Evolutionary conservation across 129 eudicot species (phyloP).

Genomic region (Helianthus tuberosus): DNA sequence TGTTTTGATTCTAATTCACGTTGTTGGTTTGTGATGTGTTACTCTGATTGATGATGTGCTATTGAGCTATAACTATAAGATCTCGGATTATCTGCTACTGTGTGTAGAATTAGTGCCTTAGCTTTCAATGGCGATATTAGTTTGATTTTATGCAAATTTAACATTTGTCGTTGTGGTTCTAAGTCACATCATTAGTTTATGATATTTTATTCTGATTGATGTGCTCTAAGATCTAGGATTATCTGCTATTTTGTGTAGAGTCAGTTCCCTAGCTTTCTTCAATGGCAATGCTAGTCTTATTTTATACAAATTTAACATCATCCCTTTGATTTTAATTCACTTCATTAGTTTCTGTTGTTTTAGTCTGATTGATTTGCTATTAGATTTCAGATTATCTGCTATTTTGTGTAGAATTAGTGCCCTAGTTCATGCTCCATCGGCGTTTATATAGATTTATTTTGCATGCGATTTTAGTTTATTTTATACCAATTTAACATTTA

Average conservation of each 20-base stretch:
- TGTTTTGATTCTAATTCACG: background rate
- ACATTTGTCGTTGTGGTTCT: too few species aligned
- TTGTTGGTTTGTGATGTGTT: background rate
- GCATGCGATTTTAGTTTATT: background rate
- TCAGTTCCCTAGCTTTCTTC: conserved; percentile 25
- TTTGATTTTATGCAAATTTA: too few species aligned
- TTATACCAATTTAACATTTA: too few species aligned
- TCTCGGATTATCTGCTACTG: conserved; percentile 23
- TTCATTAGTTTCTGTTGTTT: background rate
- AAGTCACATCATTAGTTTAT: background rate
- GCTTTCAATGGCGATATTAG: background rate
- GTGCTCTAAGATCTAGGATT: conserved; percentile 21
- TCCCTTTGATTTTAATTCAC: background rate
- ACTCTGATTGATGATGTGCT: background rate
- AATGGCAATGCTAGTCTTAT: too few species aligned
- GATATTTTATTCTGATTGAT: background rate
- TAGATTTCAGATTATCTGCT: conserved; percentile 23
- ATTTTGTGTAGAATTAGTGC: conserved; percentile 5
- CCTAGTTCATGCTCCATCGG: background rate
- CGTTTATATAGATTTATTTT: background rate
- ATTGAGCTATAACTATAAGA: background rate
- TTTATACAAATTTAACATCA: too few species aligned
- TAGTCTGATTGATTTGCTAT: background rate
- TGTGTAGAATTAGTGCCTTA: conserved; percentile 15
- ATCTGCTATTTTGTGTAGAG: background rate